Evolutionary conservation across 192 early-diverging fungal species (phyloP).

Genomic region (Umbelopsis sp.): DNA sequence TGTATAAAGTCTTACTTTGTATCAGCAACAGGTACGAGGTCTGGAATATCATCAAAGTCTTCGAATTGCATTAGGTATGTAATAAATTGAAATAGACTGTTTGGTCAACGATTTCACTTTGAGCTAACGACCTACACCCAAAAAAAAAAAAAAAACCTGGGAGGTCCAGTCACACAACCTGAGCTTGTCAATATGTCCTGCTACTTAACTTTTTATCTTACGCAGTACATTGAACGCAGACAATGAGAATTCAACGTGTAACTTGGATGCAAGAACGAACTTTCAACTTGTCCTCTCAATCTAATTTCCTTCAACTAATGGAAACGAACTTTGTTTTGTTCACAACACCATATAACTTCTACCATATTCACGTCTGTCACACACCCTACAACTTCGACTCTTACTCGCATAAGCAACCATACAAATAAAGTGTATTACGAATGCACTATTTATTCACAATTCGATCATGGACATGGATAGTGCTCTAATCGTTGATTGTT

Average conservation of each 20-base stretch:
- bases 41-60: slow-evolving; percentile 32
- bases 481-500: slow-evolving; percentile 8
- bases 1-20: slow-evolving; percentile 2
- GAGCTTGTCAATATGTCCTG: not conserved
- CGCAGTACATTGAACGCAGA: too few species aligned
- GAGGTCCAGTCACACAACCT: not conserved
- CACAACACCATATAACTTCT: too few species aligned
- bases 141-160: too few species aligned
- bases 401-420: not conserved
- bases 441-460: slow-evolving; percentile 17
- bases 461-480: not conserved
- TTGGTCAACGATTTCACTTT: not conserved
- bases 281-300: too few species aligned
- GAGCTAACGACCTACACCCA: too few species aligned
- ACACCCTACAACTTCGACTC: too few species aligned
- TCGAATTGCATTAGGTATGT: not conserved
- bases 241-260: too few species aligned
- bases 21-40: slow-evolving; percentile 20
- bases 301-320: too few species aligned
- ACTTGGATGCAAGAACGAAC: too few species aligned
- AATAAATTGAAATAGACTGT: not conserved
- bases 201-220: too few species aligned
- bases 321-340: not conserved
- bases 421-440: not conserved
- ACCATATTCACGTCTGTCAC: too few species aligned